Evolutionary conservation across 768 basidiomycete genomes (phyloP), one percentile per base, ranked within the genome.

Genomic region (Leccinum barrowsii): DNA sequence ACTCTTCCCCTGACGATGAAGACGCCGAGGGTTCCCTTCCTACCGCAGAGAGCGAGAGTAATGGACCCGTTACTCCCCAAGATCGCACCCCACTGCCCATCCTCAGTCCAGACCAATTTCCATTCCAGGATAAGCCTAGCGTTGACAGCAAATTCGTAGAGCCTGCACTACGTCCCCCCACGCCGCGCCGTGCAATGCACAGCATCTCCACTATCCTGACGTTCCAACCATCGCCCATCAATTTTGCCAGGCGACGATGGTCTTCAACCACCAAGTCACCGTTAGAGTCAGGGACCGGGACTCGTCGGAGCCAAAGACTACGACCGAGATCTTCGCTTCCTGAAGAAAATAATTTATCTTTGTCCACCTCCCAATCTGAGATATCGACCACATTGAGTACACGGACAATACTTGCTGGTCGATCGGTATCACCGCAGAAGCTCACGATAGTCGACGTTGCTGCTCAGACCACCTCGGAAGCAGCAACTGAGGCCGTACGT

Each of bases 241-340:
- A 79, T 63, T 85, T 83, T 67, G 85, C 85, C 7, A 80, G 79
- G 63, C 81, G 82, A 54, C 80, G 85, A 58, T 86, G 85, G 85
- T 79, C 75, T 59, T 79, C 78, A 44, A 65, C 70, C 21, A 67
- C 75, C 35, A 72, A 71, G 63, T 75, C 76, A 50, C 70, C 70
- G 35, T 60, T 72, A 56, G 72, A 71, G 44, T 69, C 71, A 58
- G 75, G 73, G 59, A 63, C 63, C 7, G 70, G 66, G 52, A 72
- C 69, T 26, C 74, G 72, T 47, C 73, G 72, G 46, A 73, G 73
- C 60, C 72, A 73, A 54, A 68, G 72, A 62, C 65, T 73, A 63
- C 72, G 72, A 58, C 73, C 73, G 52, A 66, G 66, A 59, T 51
- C 71, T 40, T 64, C 65, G 6, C 68, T 60, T 58, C 62, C 60